A percentile compares a stretch with the other conserved stretches of the same genome.
phyloP scores from a whole-genome alignment of 2,329 filamentous ascomycete genomes.

The Trichoderma breve region DNA sequence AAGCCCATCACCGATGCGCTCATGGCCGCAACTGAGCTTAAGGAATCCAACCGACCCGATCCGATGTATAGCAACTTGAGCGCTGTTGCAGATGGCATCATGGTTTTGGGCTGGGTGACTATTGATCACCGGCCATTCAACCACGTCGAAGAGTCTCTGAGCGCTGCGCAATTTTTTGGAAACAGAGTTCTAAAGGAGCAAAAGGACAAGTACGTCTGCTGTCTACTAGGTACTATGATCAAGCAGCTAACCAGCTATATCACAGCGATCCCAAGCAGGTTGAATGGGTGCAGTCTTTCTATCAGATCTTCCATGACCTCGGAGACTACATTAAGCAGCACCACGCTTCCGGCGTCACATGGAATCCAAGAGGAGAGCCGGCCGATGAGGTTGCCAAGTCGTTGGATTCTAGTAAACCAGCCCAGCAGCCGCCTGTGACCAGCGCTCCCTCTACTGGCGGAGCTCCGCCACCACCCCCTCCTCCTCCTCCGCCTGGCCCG shows the following conservation, averaged over 20 bases:
- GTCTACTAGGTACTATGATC: neutral
- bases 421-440: conserved; percentile 21
- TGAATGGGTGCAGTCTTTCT: conserved; percentile 91
- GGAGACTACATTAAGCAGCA: conserved; percentile 81
- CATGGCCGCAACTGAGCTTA: conserved; percentile 73
- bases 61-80: conserved; percentile 78
- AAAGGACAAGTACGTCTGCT: conserved; percentile 60
- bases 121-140: conserved; percentile 80
- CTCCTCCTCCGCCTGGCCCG: conserved; percentile 69
- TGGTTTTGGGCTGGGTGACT: conserved; percentile 86
- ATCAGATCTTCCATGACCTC: conserved; percentile 82
- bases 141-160: conserved; percentile 78
- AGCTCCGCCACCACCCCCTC: conserved; percentile 55
- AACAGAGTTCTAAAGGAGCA: conserved; percentile 90
- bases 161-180: conserved; percentile 87
- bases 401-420: conserved; percentile 40
- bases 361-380: conserved; percentile 78
- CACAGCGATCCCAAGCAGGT: conserved; percentile 73
- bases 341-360: conserved; percentile 74
- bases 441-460: conserved; percentile 52
- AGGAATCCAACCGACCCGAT: conserved; percentile 75
- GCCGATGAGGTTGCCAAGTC: conserved; percentile 64
- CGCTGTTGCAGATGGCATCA: conserved; percentile 85
- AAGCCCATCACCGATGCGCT: conserved; percentile 85
- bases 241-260: conserved; percentile 21